Conservation (phyloP, 2,329 filamentous ascomycete genomes). For the Aspergillaceae sp. region DNA sequence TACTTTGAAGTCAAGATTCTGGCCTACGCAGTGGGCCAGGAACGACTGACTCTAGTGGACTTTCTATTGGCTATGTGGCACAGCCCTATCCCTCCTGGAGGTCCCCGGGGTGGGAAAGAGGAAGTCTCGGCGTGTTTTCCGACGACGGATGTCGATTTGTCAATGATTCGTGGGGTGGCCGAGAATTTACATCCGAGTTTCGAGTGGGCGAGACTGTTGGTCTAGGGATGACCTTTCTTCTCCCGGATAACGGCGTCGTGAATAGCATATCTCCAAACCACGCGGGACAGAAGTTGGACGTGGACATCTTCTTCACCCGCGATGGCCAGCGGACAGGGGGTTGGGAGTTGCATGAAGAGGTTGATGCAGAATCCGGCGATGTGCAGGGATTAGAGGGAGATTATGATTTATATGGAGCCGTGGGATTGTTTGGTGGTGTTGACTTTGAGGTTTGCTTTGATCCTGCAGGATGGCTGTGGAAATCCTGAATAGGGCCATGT, state of each 20-base stretch:
- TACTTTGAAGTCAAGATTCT: conserved; percentile 53
- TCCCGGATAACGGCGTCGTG: conserved; percentile 28
- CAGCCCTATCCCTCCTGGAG: conserved; percentile 55
- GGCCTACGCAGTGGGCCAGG: conserved; percentile 29
- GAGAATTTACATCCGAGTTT: conserved; percentile 49
- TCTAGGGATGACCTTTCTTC: conserved; percentile 48
- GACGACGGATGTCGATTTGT: conserved; percentile 57
- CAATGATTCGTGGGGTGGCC: conserved; percentile 53
- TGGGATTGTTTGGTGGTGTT: conserved; percentile 55
- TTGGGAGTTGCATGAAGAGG: conserved; percentile 55
- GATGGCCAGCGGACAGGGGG: conserved; percentile 44
- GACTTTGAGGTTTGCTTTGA: conserved; percentile 51
- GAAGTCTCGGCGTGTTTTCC: conserved; percentile 52
- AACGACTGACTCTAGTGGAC: conserved; percentile 39
- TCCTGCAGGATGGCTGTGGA: conserved; percentile 40
- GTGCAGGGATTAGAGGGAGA: conserved; percentile 59
- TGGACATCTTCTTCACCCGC: conserved; percentile 52
- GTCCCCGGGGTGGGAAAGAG: conserved; percentile 56
- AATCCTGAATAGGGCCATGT: conserved; percentile 6
- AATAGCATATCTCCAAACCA: conserved; percentile 6
- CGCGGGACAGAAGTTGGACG: conserved; percentile 24
- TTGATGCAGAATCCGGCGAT: conserved; percentile 49
- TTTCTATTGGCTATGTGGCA: conserved; percentile 53
- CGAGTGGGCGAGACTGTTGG: conserved; percentile 48
- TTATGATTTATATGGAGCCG: conserved; percentile 53